Base-by-base conservation (phyloP, 768 basidiomycete species). In the Obba rivulosa region DNA sequence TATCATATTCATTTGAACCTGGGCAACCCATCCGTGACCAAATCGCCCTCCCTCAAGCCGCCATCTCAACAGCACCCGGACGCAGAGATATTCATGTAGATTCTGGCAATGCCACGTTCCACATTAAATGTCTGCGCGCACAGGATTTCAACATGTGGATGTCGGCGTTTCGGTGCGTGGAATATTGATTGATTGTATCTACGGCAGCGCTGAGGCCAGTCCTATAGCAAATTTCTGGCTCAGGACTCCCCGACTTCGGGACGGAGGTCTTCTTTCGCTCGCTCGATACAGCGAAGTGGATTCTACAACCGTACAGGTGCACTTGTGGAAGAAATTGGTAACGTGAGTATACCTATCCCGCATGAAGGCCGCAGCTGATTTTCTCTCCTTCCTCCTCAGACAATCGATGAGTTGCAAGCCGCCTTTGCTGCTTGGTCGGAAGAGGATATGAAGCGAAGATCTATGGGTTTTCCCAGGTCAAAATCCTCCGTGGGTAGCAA, bases 11-110 rank as follows among this genome's bases (percentile, higher is more conserved):
- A 1, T 77, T 88, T 50, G 79, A 83, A 50, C 85, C 84, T 11
- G 82, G 80, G 10, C 81, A 80, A 48, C 81, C 86, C 17, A 58
- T 79, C 49, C 79, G 89, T 41, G 90, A 92, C 62, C 78, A 83
- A 52, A 66, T 91, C 42, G 73, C 70, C 20, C 68, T 67, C 1
- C 75, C 78, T 36, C 76, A 79, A 58, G 86, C 89, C 24, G 87
- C 87, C n/a, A 81, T 92, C 50, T 81, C 87, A 18, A 87, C 85
- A 17, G 73, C 79, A 4, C 71, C 72, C n/a, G 83, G 83, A 3
- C 78, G 83, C 50, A 87, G 76, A 62, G 85, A 91, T 57, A 87
- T 92, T 43, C 87, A 90, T 57, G 72, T 92, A 41, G 89, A 92
- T 59, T 81, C 85, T 3, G 76, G 71, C 57, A 80, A 72, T 38